Conservation (phyloP, 805 yeast genomes). For the Yarrowia osloensis region DNA sequence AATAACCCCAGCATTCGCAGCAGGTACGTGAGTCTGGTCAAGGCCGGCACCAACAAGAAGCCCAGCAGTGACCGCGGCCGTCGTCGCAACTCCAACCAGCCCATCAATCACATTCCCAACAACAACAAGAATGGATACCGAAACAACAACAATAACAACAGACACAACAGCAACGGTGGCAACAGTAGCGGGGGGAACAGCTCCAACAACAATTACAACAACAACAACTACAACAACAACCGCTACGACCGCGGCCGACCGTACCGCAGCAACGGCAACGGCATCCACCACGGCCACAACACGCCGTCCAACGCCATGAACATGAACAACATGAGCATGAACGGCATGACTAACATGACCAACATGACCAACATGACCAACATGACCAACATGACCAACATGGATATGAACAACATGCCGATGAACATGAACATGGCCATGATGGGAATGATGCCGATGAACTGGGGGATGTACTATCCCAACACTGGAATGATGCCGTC, state of each 20-base stretch:
- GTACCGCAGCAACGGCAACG: conserved; percentile 6
- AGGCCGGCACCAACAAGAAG: conserved; percentile 17
- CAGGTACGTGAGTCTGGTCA: not conserved
- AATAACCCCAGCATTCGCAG: conserved; percentile 10
- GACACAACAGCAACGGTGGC: not conserved
- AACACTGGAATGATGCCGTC: not conserved
- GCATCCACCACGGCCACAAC: not conserved
- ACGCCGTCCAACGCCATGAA: not conserved
- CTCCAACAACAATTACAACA: not conserved
- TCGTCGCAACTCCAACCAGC: not conserved
- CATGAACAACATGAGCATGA: not conserved
- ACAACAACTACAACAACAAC: not conserved
- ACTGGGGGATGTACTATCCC: conserved; percentile 22
- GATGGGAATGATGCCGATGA: conserved; percentile 29
- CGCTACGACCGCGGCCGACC: not conserved
- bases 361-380: conserved; percentile 27
- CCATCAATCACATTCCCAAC: not conserved
- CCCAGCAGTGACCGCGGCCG: not conserved
- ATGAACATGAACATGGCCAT: conserved; percentile 31
- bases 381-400: conserved; percentile 25
- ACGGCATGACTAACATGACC: conserved; percentile 4
- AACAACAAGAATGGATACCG: not conserved
- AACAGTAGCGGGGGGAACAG: not conserved
- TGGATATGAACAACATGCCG: conserved; percentile 32
- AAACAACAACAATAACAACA: not conserved